Conservation (phyloP, 495 filamentous ascomycete species). For the Astrocystis sublimbata region DNA sequence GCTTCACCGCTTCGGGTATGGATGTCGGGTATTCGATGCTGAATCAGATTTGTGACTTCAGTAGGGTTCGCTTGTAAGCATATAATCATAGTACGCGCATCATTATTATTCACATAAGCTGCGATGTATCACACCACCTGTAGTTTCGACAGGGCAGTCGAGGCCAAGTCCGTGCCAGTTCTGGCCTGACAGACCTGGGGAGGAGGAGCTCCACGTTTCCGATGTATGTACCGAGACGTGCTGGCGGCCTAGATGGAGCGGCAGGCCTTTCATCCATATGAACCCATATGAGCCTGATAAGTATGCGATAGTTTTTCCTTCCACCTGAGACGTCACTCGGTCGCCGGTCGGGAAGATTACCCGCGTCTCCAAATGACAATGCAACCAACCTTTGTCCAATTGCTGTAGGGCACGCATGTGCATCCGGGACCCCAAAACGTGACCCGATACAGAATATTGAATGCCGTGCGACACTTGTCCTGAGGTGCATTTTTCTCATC, state of each 20-base stretch:
- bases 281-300: too few relatives aligned
- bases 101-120: neutral
- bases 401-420: neutral
- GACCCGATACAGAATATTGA: neutral
- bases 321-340: neutral
- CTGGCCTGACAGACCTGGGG: neutral
- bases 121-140: neutral
- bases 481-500: neutral
- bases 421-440: neutral
- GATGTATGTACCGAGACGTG: slow-evolving; percentile 8
- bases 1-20: slow-evolving; percentile 12
- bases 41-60: slow-evolving; percentile 12
- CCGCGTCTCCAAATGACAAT: slow-evolving; percentile 13
- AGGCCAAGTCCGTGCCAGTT: slow-evolving; percentile 3
- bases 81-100: slow-evolving; percentile 2
- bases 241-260: slow-evolving; percentile 7
- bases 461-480: neutral
- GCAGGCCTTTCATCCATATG: slow-evolving; percentile 4
- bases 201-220: neutral
- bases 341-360: slow-evolving; percentile 7
- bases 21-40: neutral
- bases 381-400: neutral
- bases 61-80: slow-evolving; percentile 10
- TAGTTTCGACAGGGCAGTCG: too few relatives aligned
- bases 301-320: slow-evolving; percentile 2